Evolutionary conservation across 208 protist genomes (phyloP), one percentile per base, ranked within the genome.

Genomic region (Blastocrithidia nonstop): DNA sequence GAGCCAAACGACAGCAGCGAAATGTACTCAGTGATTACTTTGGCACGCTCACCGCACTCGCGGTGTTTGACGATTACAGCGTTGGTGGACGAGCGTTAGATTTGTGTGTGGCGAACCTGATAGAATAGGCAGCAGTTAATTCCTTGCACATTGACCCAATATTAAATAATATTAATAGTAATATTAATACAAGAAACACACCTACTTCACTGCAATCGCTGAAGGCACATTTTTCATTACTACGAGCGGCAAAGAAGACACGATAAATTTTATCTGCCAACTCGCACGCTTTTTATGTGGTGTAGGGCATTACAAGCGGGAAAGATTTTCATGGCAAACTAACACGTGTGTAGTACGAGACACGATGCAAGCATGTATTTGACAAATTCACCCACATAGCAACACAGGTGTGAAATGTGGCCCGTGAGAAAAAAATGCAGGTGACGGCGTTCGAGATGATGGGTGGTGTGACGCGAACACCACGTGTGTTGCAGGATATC

Each of bases 241-340:
- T 95, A 19, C 78, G 80, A 24, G 80, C 78, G 7, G 87, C 89
- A 5, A 86, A 85, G 41, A 85, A 89, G 45, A 66, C 73, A 19
- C 86, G 93, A 28, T 86, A 96, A 46, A 73, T 76, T 15, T 65
- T 97, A 1, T 94, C 83, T 27, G 89, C 78, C 9, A 97, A 97
- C 57, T 81, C 54, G 20, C 55, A 83, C 20, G 83, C 85, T 4
- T 71, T 71, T 27, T 82, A 87, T 47, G 81, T 77, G 3, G 77
- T 97, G 43, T 90, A 96, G 50, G 78, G 82, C 38, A 81, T 97
- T 19, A 51, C 71, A 20, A 74, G 63, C 4, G 87, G 90, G 36
- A 50, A 57, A 9, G 88, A 95, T 45, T 95, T 91, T 53, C 50
- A 58, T 28, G 83, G 70, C 4, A 54, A 43, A 8, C 59, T 96